Conservation (phyloP, 179 eudicot species). For the Beta lomatogona region DNA sequence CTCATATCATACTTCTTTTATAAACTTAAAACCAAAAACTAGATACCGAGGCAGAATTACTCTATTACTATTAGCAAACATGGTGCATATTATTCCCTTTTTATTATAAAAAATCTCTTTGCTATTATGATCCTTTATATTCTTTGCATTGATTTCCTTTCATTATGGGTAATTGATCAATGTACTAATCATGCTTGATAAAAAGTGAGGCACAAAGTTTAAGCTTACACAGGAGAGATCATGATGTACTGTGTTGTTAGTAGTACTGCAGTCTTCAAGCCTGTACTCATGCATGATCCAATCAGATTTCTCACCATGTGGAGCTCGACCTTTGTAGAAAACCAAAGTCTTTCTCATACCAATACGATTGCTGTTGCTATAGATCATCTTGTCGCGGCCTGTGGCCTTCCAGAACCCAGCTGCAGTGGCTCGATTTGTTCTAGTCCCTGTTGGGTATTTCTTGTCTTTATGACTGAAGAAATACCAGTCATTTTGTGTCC, state of each 20-base stretch:
- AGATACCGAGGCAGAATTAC: no score
- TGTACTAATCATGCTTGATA: neutral
- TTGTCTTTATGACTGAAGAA: constrained; percentile 19
- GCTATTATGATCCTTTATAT: no score
- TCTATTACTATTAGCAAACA: no score
- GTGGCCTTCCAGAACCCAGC: constrained; percentile 25
- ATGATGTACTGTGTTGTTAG: neutral
- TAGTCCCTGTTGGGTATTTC: constrained; percentile 21
- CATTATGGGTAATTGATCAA: neutral
- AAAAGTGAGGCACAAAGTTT: neutral
- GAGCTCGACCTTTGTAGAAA: constrained; percentile 24
- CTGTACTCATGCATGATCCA: constrained; percentile 22
- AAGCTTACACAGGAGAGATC: constrained; percentile 1
- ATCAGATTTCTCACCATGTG: constrained; percentile 19
- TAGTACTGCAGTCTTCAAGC: neutral
- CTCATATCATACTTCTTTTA: no score
- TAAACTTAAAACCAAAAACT: no score
- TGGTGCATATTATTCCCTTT: no score
- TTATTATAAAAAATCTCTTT: no score
- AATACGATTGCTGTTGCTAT: constrained; percentile 12
- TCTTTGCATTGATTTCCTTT: neutral
- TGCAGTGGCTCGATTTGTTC: constrained; percentile 13
- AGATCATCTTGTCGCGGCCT: constrained; percentile 17
- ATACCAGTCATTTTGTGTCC: constrained; percentile 20
- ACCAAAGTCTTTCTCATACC: constrained; percentile 20